A percentile compares a stretch with the other conserved stretches of the same genome.
phyloP scores from a whole-genome alignment of 2,329 filamentous ascomycete genomes.

The Calonectria hawksworthii region DNA sequence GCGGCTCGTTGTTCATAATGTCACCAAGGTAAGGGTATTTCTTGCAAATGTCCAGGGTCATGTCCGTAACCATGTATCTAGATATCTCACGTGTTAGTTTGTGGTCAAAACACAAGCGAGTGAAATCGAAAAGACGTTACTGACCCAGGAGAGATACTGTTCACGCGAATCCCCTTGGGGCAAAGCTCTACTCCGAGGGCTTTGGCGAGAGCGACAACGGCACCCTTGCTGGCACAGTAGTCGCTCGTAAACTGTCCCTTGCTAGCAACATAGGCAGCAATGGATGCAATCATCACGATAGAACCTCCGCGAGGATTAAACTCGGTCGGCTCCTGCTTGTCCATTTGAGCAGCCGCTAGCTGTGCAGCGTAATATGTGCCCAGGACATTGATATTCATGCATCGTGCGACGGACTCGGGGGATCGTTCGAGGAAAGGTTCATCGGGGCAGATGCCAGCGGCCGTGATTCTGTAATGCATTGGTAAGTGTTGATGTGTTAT shows the following conservation, averaged over 20 bases:
- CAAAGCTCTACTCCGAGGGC: conserved; percentile 52
- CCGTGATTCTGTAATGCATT: conserved; percentile 38
- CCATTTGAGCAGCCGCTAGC: conserved; percentile 53
- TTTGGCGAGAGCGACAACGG: conserved; percentile 60
- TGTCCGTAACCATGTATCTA: conserved; percentile 52
- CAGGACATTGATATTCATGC: conserved; percentile 47
- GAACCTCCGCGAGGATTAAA: conserved; percentile 45
- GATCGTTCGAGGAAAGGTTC: conserved; percentile 45
- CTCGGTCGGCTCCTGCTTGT: conserved; percentile 43
- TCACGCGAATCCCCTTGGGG: conserved; percentile 47
- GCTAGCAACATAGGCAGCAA: conserved; percentile 48
- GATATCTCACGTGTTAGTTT: neutral
- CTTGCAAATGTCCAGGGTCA: conserved; percentile 50
- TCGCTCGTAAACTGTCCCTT: conserved; percentile 49
- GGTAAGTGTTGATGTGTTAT: neutral
- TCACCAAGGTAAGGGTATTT: conserved; percentile 45
- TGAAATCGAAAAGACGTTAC: neutral
- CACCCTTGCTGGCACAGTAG: conserved; percentile 63
- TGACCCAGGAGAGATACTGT: conserved; percentile 53
- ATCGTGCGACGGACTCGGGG: conserved; percentile 41
- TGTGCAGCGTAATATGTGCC: conserved; percentile 54
- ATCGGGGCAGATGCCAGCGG: conserved; percentile 47
- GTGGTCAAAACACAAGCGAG: too few species aligned
- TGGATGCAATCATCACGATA: conserved; percentile 51
- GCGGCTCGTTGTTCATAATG: conserved; percentile 55